phyloP scores from a whole-genome alignment of 2,329 filamentous ascomycete genomes.

The Fusarium tjaetaba region DNA sequence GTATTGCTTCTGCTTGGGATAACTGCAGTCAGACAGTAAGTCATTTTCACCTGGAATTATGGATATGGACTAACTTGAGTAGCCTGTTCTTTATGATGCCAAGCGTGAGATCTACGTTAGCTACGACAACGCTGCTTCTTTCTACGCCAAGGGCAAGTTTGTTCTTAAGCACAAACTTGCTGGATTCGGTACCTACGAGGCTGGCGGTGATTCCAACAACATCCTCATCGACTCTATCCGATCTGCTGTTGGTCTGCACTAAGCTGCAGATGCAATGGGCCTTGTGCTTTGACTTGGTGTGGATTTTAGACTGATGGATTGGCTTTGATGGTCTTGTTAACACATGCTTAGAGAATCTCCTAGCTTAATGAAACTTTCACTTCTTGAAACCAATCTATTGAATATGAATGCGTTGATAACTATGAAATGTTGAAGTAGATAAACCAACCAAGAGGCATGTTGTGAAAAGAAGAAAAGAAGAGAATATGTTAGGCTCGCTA shows the following conservation, averaged over 20 bases:
- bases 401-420: background rate
- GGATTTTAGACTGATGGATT: background rate
- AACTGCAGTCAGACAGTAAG: slow-evolving; percentile 35
- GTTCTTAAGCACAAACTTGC: slow-evolving; percentile 19
- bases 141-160: slow-evolving; percentile 30
- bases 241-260: slow-evolving; percentile 9
- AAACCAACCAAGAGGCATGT: fast-evolving
- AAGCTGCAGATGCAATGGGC: background rate
- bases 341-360: background rate
- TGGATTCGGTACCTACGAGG: slow-evolving; percentile 33
- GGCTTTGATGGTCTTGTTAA: background rate
- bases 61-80: background rate
- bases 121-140: slow-evolving; percentile 30
- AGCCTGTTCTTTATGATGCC: slow-evolving; percentile 28
- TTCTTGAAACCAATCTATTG: background rate
- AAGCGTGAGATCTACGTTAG: slow-evolving; percentile 33
- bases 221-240: slow-evolving; percentile 35
- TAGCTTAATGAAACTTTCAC: background rate
- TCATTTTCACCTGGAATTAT: background rate
- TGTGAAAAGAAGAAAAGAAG: background rate
- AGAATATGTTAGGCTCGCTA: fast-evolving
- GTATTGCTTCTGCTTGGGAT: slow-evolving; percentile 24
- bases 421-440: fast-evolving
- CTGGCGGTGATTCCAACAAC: slow-evolving; percentile 37
- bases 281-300: background rate